Base-by-base conservation (phyloP, 352 stramenopile species). In the Peronosclerospora sorghi region DNA sequence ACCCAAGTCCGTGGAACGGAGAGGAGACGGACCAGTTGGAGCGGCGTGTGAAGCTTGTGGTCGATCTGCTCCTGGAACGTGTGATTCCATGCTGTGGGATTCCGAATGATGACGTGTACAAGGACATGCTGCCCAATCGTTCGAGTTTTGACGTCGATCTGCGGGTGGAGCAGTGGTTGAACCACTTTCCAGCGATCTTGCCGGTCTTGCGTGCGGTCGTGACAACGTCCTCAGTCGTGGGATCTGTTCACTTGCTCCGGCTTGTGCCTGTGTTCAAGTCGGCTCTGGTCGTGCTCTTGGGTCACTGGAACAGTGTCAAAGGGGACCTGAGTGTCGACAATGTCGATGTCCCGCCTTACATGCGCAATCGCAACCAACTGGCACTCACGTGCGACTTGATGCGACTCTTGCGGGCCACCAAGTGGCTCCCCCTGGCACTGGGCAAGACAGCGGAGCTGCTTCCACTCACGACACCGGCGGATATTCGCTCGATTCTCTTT, bases 291-390 rank as follows among this genome's bases (percentile, higher is more conserved):
- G 79, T 91, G 17, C 54, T 87, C 4, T 13, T 91, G 7, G 73
- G 77, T 1, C 74, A 89, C 41, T 91, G 79, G 79, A 86, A 91
- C 59, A 86, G 73, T 29, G 66, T 86, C 21, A 86, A 86, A 28
- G 72, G 67, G n/a, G 65, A 81, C 5, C 39, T 84, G 9, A 52
- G 68, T 4, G 21, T 68, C 9, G 65, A 86, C 32, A 86, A 91
- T 52, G 62, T 76, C 37, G 71, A 86, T 21, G 70, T 86, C 17
- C 75, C 75, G n/a, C 79, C 79, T 1, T 87, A 89, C 44, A 81
- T 86, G 73, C 69, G 76, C 41, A 85, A 85, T 35, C 54, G 55
- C 19, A 78, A 88, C 45, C 73, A 87, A 48, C 49, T 91, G 17
- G 45, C 62, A 9, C 45, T 91, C 18, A 83, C 65, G 1, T 83